A percentile compares a stretch with the other conserved stretches of the same genome.
These are phyloP conservation scores for Vitis rupestris DNA, from an alignment of 164 flowering plant species.

Conservation along the genomic window DNA sequence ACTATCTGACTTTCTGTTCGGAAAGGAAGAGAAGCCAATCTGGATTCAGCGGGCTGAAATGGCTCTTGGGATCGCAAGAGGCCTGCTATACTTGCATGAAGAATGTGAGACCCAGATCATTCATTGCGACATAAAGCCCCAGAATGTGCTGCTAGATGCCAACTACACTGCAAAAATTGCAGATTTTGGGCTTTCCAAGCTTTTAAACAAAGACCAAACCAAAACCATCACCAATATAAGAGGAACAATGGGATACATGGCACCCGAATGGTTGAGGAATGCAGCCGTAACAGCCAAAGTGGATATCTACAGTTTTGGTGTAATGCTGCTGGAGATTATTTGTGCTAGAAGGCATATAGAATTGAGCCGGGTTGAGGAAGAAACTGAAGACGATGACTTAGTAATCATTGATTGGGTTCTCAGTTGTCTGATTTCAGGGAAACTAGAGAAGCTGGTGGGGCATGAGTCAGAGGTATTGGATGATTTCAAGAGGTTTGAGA, in stretches of 20 bases:
- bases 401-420: conserved; percentile 15
- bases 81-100: conserved; percentile 17
- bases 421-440: conserved; percentile 8
- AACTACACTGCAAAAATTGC: conserved; percentile 15
- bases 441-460: conserved; percentile 8
- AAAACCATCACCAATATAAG: conserved; percentile 11
- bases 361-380: conserved; percentile 18
- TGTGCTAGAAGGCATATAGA: conserved; percentile 23
- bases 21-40: conserved; percentile 1
- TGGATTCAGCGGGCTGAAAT: conserved; percentile 18
- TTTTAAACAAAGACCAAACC: conserved; percentile 17
- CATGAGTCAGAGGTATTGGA: conserved; percentile 13
- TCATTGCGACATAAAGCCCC: conserved; percentile 26
- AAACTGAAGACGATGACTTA: conserved; percentile 13
- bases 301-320: conserved; percentile 24
- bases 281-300: conserved; percentile 10
- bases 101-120: conserved; percentile 13
- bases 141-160: conserved; percentile 20
- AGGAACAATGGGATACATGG: neutral
- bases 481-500: conserved; percentile 20
- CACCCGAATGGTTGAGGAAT: conserved; percentile 13
- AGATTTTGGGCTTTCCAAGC: conserved; percentile 26
- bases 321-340: conserved; percentile 19
- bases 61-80: conserved; percentile 15
- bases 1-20: conserved; percentile 11